Evolutionary conservation across 148 eudicot genomes (phyloP).

Genomic region (Vaccinium vitisidaea): DNA sequence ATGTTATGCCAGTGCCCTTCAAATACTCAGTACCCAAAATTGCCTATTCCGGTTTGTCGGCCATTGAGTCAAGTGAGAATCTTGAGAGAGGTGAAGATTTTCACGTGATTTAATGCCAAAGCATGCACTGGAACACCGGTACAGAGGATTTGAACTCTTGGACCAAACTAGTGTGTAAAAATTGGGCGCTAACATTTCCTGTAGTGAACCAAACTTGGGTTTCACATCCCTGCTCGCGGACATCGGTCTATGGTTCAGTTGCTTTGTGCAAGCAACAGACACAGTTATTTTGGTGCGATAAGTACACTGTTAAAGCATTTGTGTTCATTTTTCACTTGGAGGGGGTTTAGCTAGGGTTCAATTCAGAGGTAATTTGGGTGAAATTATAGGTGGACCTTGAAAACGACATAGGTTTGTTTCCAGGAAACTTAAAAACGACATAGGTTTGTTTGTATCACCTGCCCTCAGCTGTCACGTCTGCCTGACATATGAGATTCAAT

Average conservation of each 20-base stretch:
- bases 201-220: background rate
- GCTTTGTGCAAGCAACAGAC: background rate
- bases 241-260: background rate
- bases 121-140: background rate
- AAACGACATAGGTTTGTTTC: background rate
- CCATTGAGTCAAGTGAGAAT: background rate
- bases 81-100: background rate
- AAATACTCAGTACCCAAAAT: background rate
- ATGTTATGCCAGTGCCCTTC: background rate
- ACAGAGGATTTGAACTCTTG: background rate
- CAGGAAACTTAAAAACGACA: background rate
- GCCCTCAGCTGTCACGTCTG: background rate
- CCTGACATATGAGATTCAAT: background rate
- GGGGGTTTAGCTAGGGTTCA: background rate
- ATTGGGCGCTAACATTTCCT: background rate
- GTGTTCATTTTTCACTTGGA: background rate
- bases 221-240: background rate
- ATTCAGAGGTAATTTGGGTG: slow-evolving; percentile 4
- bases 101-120: background rate
- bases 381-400: slow-evolving; percentile 6
- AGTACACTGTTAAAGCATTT: background rate
- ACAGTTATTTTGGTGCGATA: background rate
- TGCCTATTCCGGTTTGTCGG: background rate
- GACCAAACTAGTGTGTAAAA: background rate
- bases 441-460: background rate